phyloP scores from a whole-genome alignment of 805 yeast genomes.

The Sungouiella blattae region DNA sequence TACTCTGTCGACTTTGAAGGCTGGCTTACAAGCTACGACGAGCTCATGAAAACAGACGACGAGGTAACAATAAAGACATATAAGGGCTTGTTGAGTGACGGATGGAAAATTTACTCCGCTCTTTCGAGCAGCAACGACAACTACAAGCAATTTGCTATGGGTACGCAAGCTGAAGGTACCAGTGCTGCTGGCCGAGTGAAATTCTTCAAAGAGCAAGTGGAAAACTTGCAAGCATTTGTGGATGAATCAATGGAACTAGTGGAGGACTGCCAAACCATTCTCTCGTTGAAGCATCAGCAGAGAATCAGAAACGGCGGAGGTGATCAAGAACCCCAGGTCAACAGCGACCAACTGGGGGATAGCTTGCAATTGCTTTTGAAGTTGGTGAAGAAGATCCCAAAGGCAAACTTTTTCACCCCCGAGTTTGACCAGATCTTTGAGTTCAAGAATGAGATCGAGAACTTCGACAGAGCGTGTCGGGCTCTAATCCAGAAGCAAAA shows the following conservation, averaged over 20 bases:
- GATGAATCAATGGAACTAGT: slow-evolving; percentile 48
- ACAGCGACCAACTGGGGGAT: slow-evolving; percentile 30
- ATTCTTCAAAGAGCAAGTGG: slow-evolving; percentile 19
- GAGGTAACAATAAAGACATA: slow-evolving; percentile 47
- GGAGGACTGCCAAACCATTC: slow-evolving; percentile 50
- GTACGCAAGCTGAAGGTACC: not conserved
- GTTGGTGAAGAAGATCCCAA: slow-evolving; percentile 39
- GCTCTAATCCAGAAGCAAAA: slow-evolving; percentile 29
- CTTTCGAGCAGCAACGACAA: slow-evolving; percentile 25
- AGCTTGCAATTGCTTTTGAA: slow-evolving; percentile 10
- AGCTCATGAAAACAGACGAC: slow-evolving; percentile 33
- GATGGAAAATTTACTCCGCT: slow-evolving; percentile 47
- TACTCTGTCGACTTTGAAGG: slow-evolving; percentile 44
- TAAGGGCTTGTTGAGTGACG: slow-evolving; percentile 47
- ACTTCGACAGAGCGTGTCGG: slow-evolving; percentile 47
- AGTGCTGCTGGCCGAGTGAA: slow-evolving; percentile 9
- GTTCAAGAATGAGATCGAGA: slow-evolving; percentile 48
- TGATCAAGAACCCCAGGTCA: slow-evolving; percentile 18
- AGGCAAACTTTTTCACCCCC: slow-evolving; percentile 47
- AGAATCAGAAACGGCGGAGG: slow-evolving; percentile 36
- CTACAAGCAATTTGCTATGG: slow-evolving; percentile 5
- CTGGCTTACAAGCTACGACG: slow-evolving; percentile 51
- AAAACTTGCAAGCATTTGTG: slow-evolving; percentile 40
- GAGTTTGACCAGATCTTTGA: slow-evolving; percentile 61
- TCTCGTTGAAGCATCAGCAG: slow-evolving; percentile 51